Conservation (phyloP, 768 basidiomycete species). For the Pleurotus citrinopileatus region DNA sequence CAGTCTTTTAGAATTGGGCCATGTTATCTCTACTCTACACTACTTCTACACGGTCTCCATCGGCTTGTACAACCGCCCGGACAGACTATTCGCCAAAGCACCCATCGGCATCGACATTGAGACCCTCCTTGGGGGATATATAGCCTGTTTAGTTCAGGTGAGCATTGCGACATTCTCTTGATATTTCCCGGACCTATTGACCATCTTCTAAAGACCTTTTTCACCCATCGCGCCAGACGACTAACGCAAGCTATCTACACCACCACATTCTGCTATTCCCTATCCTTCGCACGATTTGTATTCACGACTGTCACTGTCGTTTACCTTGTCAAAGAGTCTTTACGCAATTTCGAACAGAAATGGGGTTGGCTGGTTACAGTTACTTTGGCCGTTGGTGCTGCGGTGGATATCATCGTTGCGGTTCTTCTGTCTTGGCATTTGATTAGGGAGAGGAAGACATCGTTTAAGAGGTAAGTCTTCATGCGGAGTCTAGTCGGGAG, state of each 20-base stretch:
- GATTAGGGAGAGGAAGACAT: conserved; percentile 1
- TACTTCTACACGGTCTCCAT: conserved; percentile 20
- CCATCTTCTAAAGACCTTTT: background rate
- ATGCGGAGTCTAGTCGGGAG: background rate
- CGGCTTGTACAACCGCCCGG: conserved; percentile 11
- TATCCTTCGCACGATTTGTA: conserved; percentile 5
- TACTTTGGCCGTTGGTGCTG: conserved; percentile 1
- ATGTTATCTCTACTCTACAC: conserved; percentile 18
- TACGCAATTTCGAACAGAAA: conserved; percentile 3
- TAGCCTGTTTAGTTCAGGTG: conserved; percentile 6
- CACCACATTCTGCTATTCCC: background rate
- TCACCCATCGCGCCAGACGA: conserved; percentile 1
- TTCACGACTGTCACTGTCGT: background rate
- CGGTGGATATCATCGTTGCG: conserved; percentile 8
- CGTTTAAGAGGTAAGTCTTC: background rate
- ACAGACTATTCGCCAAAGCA: background rate
- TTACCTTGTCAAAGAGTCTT: conserved; percentile 13
- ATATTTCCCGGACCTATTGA: background rate
- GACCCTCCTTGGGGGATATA: conserved; percentile 5
- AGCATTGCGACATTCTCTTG: background rate
- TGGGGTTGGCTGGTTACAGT: conserved; percentile 10
- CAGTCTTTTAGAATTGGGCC: conserved; percentile 18
- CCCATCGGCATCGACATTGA: conserved; percentile 2
- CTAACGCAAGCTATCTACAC: background rate
- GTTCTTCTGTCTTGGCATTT: conserved; percentile 2